Conservation (phyloP, 495 filamentous ascomycete genomes). For the Talaromyces liani region DNA sequence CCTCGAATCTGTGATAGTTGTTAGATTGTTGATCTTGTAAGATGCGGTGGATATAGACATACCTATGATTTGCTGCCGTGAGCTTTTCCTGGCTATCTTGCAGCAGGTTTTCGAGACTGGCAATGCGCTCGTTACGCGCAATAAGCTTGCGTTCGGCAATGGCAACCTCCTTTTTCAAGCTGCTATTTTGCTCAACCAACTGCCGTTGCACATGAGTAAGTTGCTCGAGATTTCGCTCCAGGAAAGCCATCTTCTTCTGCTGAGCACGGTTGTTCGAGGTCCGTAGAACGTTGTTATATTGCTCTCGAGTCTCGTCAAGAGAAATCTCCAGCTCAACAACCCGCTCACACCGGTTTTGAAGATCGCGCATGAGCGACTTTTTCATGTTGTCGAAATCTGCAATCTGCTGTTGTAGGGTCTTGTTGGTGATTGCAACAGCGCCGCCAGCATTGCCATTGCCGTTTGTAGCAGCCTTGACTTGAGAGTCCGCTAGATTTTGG, state of each 20-base stretch:
- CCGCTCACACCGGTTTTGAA: constrained; percentile 96
- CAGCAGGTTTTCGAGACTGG: constrained; percentile 81
- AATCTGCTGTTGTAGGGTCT: constrained; percentile 95
- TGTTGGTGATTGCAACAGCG: constrained; percentile 58
- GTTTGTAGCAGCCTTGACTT: constrained; percentile 52
- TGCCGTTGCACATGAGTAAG: constrained; percentile 94
- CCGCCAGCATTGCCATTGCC: constrained; percentile 38
- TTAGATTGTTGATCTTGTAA: constrained; percentile 9
- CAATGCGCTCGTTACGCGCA: constrained; percentile 92
- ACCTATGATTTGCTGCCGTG: constrained; percentile 92
- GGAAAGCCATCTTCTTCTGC: constrained; percentile 99
- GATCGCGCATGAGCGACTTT: constrained; percentile 96
- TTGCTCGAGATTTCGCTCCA: constrained; percentile 96
- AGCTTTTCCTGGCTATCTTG: constrained; percentile 98
- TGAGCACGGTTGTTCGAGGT: constrained; percentile 95
- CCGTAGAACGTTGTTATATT: constrained; percentile 95
- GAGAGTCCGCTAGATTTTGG: constrained; percentile 62
- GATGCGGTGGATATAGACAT: constrained; percentile 21
- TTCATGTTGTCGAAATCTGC: constrained; percentile 99
- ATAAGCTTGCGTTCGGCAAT: constrained; percentile 97
- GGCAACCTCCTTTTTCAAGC: constrained; percentile 96
- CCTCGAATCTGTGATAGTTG: constrained; percentile 68
- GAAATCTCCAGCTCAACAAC: constrained; percentile 97
- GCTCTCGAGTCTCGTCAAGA: constrained; percentile 91
- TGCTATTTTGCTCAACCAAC: constrained; percentile 93